These are phyloP conservation scores for Cucumis melo DNA, from an alignment of 306 rosid genomes.

Conservation along the genomic window DNA sequence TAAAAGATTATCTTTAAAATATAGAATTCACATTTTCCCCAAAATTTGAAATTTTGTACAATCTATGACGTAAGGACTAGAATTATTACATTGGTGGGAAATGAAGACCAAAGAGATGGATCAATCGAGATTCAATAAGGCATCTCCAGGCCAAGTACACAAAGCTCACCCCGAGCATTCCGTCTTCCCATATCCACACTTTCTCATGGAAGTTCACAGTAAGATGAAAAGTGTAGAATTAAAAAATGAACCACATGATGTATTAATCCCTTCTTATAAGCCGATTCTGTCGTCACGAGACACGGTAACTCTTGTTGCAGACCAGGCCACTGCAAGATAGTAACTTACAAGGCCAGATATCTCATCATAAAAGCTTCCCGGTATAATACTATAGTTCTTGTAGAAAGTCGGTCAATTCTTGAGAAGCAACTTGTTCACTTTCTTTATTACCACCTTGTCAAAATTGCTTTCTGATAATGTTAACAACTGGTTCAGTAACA, in stretches of 20 bases:
- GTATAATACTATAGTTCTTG: background rate
- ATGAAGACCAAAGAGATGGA: background rate
- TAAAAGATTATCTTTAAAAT: background rate
- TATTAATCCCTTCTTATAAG: background rate
- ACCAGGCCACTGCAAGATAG: background rate
- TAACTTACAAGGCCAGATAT: background rate
- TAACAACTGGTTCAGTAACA: constrained; percentile 66
- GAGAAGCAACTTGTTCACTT: constrained; percentile 33
- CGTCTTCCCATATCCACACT: background rate
- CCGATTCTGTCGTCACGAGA: background rate
- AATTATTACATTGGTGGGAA: background rate
- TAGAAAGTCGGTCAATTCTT: constrained; percentile 10
- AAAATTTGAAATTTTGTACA: background rate
- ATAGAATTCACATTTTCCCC: background rate
- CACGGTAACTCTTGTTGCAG: background rate
- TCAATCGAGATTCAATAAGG: background rate
- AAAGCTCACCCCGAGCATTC: background rate
- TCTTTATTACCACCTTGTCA: constrained; percentile 34
- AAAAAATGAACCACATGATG: background rate
- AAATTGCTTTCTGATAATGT: constrained; percentile 44
- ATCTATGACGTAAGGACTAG: background rate
- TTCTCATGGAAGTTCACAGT: background rate
- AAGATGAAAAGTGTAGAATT: background rate
- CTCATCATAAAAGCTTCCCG: background rate
- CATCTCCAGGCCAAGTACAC: background rate